Base-by-base conservation (phyloP, 2,329 filamentous ascomycete genomes). In the Cyanodermella asteris region DNA sequence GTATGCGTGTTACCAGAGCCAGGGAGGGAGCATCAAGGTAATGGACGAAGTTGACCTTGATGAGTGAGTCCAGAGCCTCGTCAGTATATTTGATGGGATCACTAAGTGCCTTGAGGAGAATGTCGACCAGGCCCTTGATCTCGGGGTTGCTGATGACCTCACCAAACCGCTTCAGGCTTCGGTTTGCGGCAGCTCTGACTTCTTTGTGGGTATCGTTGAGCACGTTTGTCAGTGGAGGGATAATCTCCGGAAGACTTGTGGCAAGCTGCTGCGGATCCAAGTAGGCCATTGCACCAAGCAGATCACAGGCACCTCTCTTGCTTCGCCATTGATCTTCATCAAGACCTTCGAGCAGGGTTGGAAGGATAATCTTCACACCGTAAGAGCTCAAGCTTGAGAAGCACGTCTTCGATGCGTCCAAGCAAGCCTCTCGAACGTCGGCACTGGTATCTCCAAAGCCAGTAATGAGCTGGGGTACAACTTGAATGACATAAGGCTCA, bases 171-270 rank as follows among this genome's bases (percentile, higher is more conserved):
- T 97, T 91, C 53, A 97, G 60, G 53, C 81, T 91, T 50, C 84
- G 72, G 50, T 97, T 97, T 6, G 87, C 87, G 13, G 80, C 82
- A 22, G 69, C 59, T 31, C 87, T 69, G 16, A 97, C 87, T 51
- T 97, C 87, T 49, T 97, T 97, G 54, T 97, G 87, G 40, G 78
- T 93, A 54, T 97, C 87, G 38, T 91, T 97, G 30, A 97, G 56
- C 4, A 94, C 87, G 22, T 74, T 71, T 2, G 90, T 94, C 29
- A 97, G 60, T 10, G 90, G 84, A 14, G 90, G 87, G 36, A 97
- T 97, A 37, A 97, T 97, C 28, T 91, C 82, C 3, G 87, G 87
- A 39, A 97, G 55, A 45, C 82, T 94, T 37, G 74, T 64, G 1
- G 87, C 81, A 11, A 97, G 64, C 46, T 97, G 87, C 36, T 93